Evolutionary conservation across 768 basidiomycete species (phyloP).

Genomic region (Lyophyllum atratum): DNA sequence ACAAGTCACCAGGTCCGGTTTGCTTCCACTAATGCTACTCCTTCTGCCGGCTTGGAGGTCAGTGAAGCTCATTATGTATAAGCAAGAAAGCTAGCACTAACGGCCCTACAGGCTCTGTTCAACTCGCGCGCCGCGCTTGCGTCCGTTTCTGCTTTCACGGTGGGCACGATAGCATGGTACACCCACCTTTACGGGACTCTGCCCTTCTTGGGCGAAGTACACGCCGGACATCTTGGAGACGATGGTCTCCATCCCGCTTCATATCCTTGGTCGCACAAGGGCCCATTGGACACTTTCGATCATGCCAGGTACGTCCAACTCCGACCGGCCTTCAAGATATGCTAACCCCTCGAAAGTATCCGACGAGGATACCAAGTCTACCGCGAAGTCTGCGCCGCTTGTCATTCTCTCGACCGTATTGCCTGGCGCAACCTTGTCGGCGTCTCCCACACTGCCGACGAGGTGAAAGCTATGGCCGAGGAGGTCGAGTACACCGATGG

Average conservation of each 20-base stretch:
- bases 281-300: conserved; percentile 89
- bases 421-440: conserved; percentile 99
- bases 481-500: conserved; percentile 97
- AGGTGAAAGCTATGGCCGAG: conserved; percentile 89
- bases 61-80: conserved; percentile 22
- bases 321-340: conserved; percentile 9
- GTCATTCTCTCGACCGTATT: conserved; percentile 98
- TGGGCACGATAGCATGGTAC: conserved; percentile 95
- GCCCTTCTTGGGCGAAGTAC: conserved; percentile 89
- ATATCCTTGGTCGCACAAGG: conserved; percentile 93
- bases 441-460: conserved; percentile 93
- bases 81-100: conserved; percentile 1
- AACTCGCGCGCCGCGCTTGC: conserved; percentile 75
- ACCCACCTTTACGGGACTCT: conserved; percentile 89
- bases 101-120: conserved; percentile 52
- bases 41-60: conserved; percentile 65
- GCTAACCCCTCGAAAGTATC: conserved; percentile 55
- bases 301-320: conserved; percentile 79
- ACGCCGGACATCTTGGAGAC: conserved; percentile 90
- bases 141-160: conserved; percentile 75
- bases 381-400: conserved; percentile 98
- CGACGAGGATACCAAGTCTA: conserved; percentile 97
- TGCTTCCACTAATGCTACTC: conserved; percentile 65
- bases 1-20: conserved; percentile 58
- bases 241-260: conserved; percentile 88